Evolutionary conservation across 805 yeast genomes (phyloP), one percentile per base, ranked within the genome.

Genomic region (Millerozyma acaciae): DNA sequence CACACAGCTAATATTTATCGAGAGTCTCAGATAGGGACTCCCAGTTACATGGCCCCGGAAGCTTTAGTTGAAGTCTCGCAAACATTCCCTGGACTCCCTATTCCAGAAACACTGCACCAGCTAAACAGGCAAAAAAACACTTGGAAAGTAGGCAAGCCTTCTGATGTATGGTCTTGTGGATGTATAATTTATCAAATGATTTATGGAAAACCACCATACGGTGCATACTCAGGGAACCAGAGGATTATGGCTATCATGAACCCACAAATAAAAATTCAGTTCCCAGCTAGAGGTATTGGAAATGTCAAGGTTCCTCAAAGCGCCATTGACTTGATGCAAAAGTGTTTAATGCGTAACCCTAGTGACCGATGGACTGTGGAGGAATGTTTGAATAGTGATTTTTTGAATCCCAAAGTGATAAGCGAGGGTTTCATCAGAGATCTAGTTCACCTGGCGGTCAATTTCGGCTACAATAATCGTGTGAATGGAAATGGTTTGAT

Each of bases 111-210:
- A 6, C 19, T 16, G n/a, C 14, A 21, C 16, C 25, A 26, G 23
- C 32, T 33, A 7, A 39, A 39, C 15, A 37, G 40, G 14, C 41
- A 34, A 4, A 51, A 47, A 30, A 53, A 47, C 37, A 60, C 76
- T 22, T 62, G 81, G 90, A 84, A 77, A 55, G 95, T 89, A 8
- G 97, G 97, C 1, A 82, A 80, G 48, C 96, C 97, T 0, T 84
- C 97, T 2, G 98, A 93, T 61, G 80, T 93, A 10, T 93, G 98
- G 98, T 88, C 97, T 14, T 84, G 96, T 60, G 98, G 98, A 1
- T 88, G 97, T 55, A 90, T 93, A 3, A 67, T 93, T 1, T 90
- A 88, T 58, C 97, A 93, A 56, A 87, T 93, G 95, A 75, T 89
- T 6, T 94, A 93, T 48, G 96, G 96, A 0, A 73, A 73, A 40